Conservation (phyloP, 768 basidiomycete genomes). For the Boletus sensibilis region DNA sequence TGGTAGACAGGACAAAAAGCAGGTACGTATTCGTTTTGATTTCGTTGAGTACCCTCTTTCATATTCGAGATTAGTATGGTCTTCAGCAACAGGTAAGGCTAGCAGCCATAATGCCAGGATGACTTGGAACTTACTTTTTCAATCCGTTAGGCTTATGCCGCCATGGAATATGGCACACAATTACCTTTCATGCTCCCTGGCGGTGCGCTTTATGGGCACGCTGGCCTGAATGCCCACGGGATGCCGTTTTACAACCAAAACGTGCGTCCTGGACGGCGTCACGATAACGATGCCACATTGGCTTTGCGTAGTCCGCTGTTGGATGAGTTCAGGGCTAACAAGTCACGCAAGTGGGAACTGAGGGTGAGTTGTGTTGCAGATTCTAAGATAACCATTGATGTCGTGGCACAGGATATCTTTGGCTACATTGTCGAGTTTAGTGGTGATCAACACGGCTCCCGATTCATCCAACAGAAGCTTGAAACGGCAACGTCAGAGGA, state of each 20-base stretch:
- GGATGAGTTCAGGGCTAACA: slow-evolving; percentile 84
- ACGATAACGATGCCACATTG: slow-evolving; percentile 37
- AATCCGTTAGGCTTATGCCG: slow-evolving; percentile 39
- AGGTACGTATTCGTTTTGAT: slow-evolving; percentile 40
- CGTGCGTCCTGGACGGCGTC: slow-evolving; percentile 46
- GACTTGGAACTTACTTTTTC: neutral
- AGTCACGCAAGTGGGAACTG: slow-evolving; percentile 78
- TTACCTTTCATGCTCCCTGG: slow-evolving; percentile 45
- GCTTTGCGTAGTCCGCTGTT: slow-evolving; percentile 67
- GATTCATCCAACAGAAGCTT: slow-evolving; percentile 91
- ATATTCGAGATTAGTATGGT: slow-evolving; percentile 36
- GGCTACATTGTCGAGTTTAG: slow-evolving; percentile 90
- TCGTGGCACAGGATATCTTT: slow-evolving; percentile 65
- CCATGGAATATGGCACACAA: slow-evolving; percentile 50
- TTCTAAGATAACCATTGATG: slow-evolving; percentile 2
- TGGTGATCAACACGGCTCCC: slow-evolving; percentile 95
- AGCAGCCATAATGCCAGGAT: slow-evolving; percentile 5
- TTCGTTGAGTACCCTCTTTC: slow-evolving; percentile 6
- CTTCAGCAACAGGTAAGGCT: slow-evolving; percentile 46
- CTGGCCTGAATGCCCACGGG: slow-evolving; percentile 32
- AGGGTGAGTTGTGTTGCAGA: slow-evolving; percentile 45
- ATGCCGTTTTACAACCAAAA: slow-evolving; percentile 39
- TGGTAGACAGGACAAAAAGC: slow-evolving; percentile 54
- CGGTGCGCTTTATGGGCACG: slow-evolving; percentile 45
- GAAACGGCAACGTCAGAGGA: slow-evolving; percentile 76